Conservation (phyloP, 306 rosid genomes). For the Cucumis melo region DNA sequence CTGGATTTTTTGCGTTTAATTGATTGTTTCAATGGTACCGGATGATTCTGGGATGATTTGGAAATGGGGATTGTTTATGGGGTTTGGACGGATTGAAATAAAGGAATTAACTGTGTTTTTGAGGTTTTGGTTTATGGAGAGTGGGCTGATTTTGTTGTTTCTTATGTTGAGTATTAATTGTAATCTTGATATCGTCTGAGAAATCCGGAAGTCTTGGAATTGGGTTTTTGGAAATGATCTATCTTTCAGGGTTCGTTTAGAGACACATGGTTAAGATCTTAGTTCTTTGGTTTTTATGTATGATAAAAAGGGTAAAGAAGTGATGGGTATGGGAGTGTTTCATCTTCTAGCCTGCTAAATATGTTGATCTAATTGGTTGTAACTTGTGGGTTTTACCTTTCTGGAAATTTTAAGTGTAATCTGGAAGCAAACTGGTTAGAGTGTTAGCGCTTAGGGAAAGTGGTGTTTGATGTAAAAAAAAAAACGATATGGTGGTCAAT, state of each 20-base stretch:
- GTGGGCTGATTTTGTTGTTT: neutral
- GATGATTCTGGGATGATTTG: neutral
- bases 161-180: neutral
- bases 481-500: neutral
- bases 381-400: neutral
- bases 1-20: neutral
- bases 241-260: neutral
- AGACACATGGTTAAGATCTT: neutral
- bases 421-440: neutral
- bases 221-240: neutral
- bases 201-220: neutral
- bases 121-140: neutral
- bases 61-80: neutral
- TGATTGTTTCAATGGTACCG: neutral
- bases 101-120: neutral
- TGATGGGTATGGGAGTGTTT: neutral
- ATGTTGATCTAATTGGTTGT: neutral
- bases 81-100: neutral
- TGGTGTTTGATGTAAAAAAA: neutral
- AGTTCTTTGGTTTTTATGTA: neutral
- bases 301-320: neutral
- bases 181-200: neutral
- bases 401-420: neutral
- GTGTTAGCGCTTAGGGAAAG: neutral
- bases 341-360: neutral